Evolutionary conservation across 2,329 filamentous ascomycete genomes (phyloP).

Genomic region (Cordyceps cicadae): DNA sequence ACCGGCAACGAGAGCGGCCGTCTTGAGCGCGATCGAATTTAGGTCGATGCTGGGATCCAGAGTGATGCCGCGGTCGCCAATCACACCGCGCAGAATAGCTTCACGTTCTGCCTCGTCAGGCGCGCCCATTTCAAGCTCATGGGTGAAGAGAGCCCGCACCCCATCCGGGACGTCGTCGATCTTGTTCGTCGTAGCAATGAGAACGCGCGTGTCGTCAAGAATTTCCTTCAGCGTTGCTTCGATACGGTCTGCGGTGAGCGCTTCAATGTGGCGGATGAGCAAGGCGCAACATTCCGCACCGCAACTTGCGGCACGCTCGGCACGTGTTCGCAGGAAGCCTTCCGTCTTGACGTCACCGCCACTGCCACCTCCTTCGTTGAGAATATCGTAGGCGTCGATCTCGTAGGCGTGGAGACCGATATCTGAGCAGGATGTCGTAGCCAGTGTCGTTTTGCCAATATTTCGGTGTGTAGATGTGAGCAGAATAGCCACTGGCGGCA

Average conservation of each 20-base stretch:
- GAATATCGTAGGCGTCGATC: slow-evolving; percentile 87
- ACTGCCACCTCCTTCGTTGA: slow-evolving; percentile 76
- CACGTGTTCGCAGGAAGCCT: slow-evolving; percentile 76
- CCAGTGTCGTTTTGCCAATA: slow-evolving; percentile 82
- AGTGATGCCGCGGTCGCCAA: slow-evolving; percentile 67
- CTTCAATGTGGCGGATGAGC: slow-evolving; percentile 83
- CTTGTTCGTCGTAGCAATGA: slow-evolving; percentile 91
- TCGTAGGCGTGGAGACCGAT: slow-evolving; percentile 83
- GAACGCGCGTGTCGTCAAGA: slow-evolving; percentile 65
- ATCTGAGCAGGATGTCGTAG: slow-evolving; percentile 70
- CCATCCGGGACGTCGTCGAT: slow-evolving; percentile 90
- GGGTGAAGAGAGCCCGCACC: slow-evolving; percentile 83
- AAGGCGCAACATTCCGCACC: slow-evolving; percentile 76
- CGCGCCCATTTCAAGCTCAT: slow-evolving; percentile 88
- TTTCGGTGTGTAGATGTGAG: slow-evolving; percentile 86
- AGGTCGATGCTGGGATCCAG: slow-evolving; percentile 79
- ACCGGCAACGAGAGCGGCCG: slow-evolving; percentile 86
- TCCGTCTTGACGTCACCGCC: slow-evolving; percentile 92
- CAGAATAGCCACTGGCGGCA: slow-evolving; percentile 82
- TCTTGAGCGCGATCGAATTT: slow-evolving; percentile 81
- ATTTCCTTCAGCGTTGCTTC: slow-evolving; percentile 77
- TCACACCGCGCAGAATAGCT: slow-evolving; percentile 70
- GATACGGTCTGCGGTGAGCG: slow-evolving; percentile 85
- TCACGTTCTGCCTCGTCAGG: slow-evolving; percentile 90
- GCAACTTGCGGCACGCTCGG: slow-evolving; percentile 82